Evolutionary conservation across 768 basidiomycete species (phyloP), one percentile per base, ranked within the genome.

Genomic region (Psilocybe subaeruginosa): DNA sequence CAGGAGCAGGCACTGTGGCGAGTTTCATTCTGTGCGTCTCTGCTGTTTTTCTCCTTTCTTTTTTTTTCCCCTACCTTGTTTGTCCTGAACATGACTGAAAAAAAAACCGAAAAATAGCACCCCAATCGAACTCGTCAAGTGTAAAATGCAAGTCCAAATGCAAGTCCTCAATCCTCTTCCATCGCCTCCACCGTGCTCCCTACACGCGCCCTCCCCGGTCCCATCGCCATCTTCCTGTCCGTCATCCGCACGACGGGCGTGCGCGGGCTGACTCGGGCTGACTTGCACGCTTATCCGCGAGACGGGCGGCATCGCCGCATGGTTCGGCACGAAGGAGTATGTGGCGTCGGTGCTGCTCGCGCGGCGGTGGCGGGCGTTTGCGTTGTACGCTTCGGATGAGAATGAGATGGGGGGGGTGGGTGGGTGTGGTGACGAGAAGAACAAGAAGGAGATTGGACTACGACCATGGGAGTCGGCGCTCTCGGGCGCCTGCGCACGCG

Each of bases 281-380:
- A 64, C 63, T 55, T 59, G 62, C 39, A 61, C 54, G 3, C 46
- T 61, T 49, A 54, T 61, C 47, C 49, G 37, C 17, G 54, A 54
- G 29, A 46, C 59, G 58, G 59, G 56, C 16, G 93, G 93, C 3
- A 85, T 85, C 12, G 87, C 89, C 0, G 90, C 91, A 8, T 97
- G 94, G 93, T 97, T 99, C 73, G 78, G 82, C 33, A 85, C 89
- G 9, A 97, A 96, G 72, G 93, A 96, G 71, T 79, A 87, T 63
- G 81, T 92, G 59, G 86, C 89, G 1, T 79, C 85, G 27, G 68
- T 77, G 16, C 87, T 97, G 48, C 76, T 91, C 45, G 73, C 33
- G 33, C 33, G 33, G 41, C 53, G 33, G 33, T 46, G 49, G 57
- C 59, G 30, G 35, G 3, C 19, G 53, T 17, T 54, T 19, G 45